phyloP scores from a whole-genome alignment of 768 basidiomycete species.

The Collybiopsis confluens region DNA sequence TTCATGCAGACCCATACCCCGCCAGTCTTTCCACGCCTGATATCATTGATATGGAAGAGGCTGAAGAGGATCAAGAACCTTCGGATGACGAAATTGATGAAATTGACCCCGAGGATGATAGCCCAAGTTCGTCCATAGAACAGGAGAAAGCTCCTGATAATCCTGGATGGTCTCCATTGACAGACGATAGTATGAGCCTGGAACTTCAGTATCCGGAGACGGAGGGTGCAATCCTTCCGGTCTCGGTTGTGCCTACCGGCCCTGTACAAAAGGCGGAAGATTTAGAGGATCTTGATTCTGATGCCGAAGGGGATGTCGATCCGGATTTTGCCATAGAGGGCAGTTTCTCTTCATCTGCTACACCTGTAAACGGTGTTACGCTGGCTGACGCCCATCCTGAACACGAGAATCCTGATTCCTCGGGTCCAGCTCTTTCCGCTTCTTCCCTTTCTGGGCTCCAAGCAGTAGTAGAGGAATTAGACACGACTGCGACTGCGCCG shows the following conservation, averaged over 20 bases:
- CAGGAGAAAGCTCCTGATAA: neutral
- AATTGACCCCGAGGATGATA: neutral
- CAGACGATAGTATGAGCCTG: neutral
- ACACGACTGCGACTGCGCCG: too few relatives aligned
- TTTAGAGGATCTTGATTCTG: constrained; percentile 20
- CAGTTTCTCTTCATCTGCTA: constrained; percentile 5
- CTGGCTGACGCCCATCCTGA: neutral
- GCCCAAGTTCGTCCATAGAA: neutral
- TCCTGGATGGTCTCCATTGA: neutral
- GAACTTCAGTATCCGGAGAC: constrained; percentile 20
- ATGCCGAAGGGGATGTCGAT: constrained; percentile 33
- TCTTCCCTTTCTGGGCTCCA: neutral
- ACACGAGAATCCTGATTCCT: neutral
- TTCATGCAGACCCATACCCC: constrained; percentile 41
- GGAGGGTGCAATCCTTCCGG: neutral
- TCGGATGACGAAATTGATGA: constrained; percentile 4
- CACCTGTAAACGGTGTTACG: neutral
- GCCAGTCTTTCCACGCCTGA: constrained; percentile 43
- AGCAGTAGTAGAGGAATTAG: neutral
- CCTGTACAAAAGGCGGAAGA: neutral
- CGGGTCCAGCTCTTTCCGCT: neutral
- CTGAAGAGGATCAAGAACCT: constrained; percentile 1
- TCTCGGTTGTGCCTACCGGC: neutral
- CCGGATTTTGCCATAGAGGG: constrained; percentile 23
- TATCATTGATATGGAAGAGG: constrained; percentile 12